Conservation (phyloP, 179 eudicot genomes). For the Spinacia oleracea region DNA sequence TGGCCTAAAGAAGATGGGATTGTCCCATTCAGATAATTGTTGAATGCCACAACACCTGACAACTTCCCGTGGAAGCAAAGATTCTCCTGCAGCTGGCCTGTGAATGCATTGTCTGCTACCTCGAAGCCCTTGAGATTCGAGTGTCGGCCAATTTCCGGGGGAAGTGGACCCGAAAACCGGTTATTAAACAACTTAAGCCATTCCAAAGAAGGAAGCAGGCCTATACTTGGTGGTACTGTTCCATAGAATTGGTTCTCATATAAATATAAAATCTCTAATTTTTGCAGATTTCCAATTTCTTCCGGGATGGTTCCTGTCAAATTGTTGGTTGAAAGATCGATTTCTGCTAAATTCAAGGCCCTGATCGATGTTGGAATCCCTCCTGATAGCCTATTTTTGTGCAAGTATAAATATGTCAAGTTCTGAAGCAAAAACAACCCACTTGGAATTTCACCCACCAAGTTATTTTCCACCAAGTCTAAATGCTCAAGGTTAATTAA, state of each 20-base stretch:
- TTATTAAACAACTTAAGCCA: constrained; percentile 42
- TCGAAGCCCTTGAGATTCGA: constrained; percentile 59
- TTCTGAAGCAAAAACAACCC: constrained; percentile 51
- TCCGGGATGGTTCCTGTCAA: constrained; percentile 27
- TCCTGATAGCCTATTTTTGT: constrained; percentile 48
- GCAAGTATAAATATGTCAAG: constrained; percentile 45
- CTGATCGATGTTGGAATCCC: constrained; percentile 27
- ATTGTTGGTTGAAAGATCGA: constrained; percentile 24
- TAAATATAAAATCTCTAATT: constrained; percentile 40
- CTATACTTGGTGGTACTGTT: constrained; percentile 24
- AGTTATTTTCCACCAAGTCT: constrained; percentile 40
- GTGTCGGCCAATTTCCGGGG: constrained; percentile 59
- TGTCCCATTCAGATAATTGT: constrained; percentile 52
- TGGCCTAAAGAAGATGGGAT: constrained; percentile 59
- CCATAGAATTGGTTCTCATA: constrained; percentile 54
- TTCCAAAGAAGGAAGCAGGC: constrained; percentile 23
- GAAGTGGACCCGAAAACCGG: constrained; percentile 53
- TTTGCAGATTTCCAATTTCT: constrained; percentile 43
- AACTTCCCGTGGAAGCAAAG: constrained; percentile 45
- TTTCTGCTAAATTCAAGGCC: constrained; percentile 28
- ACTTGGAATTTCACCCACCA: constrained; percentile 57
- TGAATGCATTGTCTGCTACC: constrained; percentile 52
- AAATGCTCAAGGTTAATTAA: constrained; percentile 30
- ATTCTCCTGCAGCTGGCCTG: constrained; percentile 59
- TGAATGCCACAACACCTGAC: constrained; percentile 49